Evolutionary conservation across 352 stramenopile species (phyloP).

Genomic region (Pythium rhizo-oryzae): DNA sequence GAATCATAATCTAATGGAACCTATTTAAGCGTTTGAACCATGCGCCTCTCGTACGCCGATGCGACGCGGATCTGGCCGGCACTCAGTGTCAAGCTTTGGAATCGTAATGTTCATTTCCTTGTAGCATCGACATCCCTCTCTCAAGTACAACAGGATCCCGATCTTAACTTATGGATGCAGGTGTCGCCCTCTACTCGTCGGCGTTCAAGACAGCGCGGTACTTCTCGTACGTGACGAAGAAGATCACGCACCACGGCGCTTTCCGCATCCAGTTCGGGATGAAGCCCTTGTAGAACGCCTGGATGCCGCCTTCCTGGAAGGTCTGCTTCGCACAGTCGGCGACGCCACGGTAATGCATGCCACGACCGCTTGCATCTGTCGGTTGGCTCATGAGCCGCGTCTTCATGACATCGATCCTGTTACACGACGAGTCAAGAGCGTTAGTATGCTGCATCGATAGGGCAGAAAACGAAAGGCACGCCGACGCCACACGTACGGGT

Average conservation of each 20-base stretch:
- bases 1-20: conserved; percentile 15
- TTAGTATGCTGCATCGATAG: not conserved
- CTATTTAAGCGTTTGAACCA: not conserved
- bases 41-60: no score
- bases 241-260: conserved; percentile 84
- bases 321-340: conserved; percentile 70
- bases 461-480: not conserved
- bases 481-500: conserved; percentile 52
- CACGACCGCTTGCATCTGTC: conserved; percentile 54
- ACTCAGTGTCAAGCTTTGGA: no score
- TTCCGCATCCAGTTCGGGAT: conserved; percentile 89
- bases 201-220: conserved; percentile 51
- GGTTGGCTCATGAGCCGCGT: conserved; percentile 83
- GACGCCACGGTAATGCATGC: conserved; percentile 71
- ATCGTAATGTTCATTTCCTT: not conserved
- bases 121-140: no score
- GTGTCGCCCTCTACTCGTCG: conserved; percentile 9
- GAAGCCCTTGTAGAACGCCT: conserved; percentile 88
- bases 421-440: not conserved
- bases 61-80: no score
- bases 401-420: conserved; percentile 85
- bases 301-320: conserved; percentile 60
- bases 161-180: conserved; percentile 7
- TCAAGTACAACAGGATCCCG: no score
- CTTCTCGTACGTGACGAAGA: conserved; percentile 89